These are phyloP conservation scores for Syzygium syzygioides DNA, from an alignment of 441 rosid genomes.

Conservation along the genomic window DNA sequence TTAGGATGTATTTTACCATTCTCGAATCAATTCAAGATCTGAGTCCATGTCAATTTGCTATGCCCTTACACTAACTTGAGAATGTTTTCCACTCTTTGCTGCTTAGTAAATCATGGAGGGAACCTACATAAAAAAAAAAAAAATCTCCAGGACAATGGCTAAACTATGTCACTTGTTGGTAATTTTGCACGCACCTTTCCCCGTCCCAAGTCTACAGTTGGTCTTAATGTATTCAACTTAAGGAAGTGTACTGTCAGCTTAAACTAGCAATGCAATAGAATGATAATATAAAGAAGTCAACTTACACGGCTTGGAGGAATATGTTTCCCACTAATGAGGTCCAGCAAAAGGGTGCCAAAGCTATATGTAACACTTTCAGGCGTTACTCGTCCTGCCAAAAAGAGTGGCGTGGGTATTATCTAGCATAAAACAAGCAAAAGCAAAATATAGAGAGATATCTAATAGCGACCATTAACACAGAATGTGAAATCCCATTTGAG, in stretches of 20 bases:
- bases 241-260: background rate
- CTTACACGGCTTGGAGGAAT: conserved; percentile 97
- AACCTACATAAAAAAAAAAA: background rate
- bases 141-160: background rate
- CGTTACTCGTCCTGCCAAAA: conserved; percentile 78
- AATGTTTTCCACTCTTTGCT: background rate
- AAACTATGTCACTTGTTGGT: background rate
- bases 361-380: conserved; percentile 93
- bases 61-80: background rate
- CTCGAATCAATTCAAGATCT: background rate
- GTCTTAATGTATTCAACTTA: background rate
- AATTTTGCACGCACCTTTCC: background rate
- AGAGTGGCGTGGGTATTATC: conserved; percentile 7
- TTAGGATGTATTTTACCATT: background rate
- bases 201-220: background rate
- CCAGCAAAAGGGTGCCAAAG: conserved; percentile 91
- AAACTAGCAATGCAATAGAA: background rate
- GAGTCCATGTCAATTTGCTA: background rate
- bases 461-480: background rate
- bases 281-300: background rate
- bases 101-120: background rate
- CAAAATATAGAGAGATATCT: background rate
- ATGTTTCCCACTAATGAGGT: conserved; percentile 97
- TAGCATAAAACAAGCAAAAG: background rate
- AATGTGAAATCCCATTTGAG: background rate